Conservation (phyloP, 768 basidiomycete species). For the Myochromella boudieri region DNA sequence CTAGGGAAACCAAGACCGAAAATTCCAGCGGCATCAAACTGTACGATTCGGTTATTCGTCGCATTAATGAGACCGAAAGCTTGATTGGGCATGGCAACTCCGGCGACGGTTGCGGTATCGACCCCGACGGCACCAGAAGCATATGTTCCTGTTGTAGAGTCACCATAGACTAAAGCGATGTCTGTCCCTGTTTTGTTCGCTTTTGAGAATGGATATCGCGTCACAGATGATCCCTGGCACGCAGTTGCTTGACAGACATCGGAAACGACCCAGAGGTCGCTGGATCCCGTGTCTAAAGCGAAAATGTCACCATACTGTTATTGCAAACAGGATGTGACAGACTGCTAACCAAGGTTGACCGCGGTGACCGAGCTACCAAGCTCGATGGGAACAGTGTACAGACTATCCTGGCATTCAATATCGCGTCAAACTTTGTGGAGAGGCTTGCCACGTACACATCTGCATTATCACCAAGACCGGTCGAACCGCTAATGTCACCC, state of each 20-base stretch:
- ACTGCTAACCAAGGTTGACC: slow-evolving; percentile 28
- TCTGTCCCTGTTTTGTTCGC: slow-evolving; percentile 37
- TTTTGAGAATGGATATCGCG: slow-evolving; percentile 40
- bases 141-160: slow-evolving; percentile 62
- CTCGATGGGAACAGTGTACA: slow-evolving; percentile 37
- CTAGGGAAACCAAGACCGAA: slow-evolving; percentile 69
- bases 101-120: slow-evolving; percentile 54
- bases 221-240: slow-evolving; percentile 35
- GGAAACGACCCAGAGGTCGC: slow-evolving; percentile 68
- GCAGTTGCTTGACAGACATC: slow-evolving; percentile 40
- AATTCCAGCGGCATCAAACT: slow-evolving; percentile 58
- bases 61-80: slow-evolving; percentile 55
- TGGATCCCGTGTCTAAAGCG: slow-evolving; percentile 63
- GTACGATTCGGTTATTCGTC: slow-evolving; percentile 57
- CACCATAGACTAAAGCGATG: slow-evolving; percentile 57
- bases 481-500: slow-evolving; percentile 29
- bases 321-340: background rate
- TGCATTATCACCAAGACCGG: slow-evolving; percentile 35
- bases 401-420: slow-evolving; percentile 16
- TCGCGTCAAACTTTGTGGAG: background rate
- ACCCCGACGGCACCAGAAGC: slow-evolving; percentile 56
- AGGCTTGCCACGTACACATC: slow-evolving; percentile 32
- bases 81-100: slow-evolving; percentile 48
- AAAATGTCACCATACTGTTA: background rate
- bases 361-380: slow-evolving; percentile 28